These are phyloP conservation scores for Neohortaea acidophila DNA, from an alignment of 495 filamentous ascomycete genomes.

Conservation along the genomic window DNA sequence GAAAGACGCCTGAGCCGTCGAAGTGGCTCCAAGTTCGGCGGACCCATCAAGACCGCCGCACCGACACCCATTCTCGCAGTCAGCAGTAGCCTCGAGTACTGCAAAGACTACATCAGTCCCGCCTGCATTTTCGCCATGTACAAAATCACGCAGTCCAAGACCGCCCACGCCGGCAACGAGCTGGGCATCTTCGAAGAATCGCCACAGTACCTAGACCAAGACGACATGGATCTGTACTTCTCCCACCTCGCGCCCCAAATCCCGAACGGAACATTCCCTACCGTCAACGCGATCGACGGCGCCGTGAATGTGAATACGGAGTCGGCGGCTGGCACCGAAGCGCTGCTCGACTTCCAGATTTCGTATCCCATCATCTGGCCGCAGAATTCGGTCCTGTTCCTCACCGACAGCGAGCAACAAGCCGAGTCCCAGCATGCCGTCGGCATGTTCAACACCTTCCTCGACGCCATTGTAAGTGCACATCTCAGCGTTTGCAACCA, in stretches of 20 bases:
- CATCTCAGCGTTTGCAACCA: neutral
- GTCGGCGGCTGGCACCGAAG: constrained; percentile 13
- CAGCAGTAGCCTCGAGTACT: no score
- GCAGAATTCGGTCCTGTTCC: constrained; percentile 28
- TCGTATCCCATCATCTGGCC: constrained; percentile 28
- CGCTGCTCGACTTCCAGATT: constrained; percentile 28
- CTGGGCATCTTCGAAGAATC: constrained; percentile 19
- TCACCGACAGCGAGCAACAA: constrained; percentile 24
- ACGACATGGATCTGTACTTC: constrained; percentile 17
- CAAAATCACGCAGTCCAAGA: constrained; percentile 11
- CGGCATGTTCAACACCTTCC: constrained; percentile 31
- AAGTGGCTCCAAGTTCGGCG: no score
- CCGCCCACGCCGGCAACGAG: constrained; percentile 5
- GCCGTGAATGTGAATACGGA: constrained; percentile 1
- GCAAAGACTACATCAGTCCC: constrained; percentile 9
- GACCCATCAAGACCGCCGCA: no score
- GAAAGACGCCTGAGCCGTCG: no score
- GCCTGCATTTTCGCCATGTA: constrained; percentile 15
- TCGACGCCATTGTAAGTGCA: constrained; percentile 32
- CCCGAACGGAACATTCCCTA: constrained; percentile 11
- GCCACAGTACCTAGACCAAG: constrained; percentile 11
- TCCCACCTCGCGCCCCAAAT: constrained; percentile 8
- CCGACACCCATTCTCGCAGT: no score
- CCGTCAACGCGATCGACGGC: constrained; percentile 15
- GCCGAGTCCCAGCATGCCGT: constrained; percentile 5